Evolutionary conservation across 1,139 yeast genomes (phyloP).

Genomic region (Lodderomyces orthopsilosis): DNA sequence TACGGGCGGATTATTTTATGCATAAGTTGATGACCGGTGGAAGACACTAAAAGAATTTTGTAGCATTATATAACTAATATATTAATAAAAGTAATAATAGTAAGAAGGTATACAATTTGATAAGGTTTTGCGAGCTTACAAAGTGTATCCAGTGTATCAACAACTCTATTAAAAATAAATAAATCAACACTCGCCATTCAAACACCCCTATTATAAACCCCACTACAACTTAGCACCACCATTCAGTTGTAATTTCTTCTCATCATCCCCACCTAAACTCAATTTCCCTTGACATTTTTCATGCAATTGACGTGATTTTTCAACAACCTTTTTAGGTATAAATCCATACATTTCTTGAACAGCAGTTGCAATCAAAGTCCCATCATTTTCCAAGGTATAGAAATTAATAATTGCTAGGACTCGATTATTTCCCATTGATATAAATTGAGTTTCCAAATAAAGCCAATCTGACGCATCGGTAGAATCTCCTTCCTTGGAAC

Average conservation of each 20-base stretch:
- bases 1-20: slow-evolving; percentile 29
- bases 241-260: neutral
- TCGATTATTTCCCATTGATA: slow-evolving; percentile 33
- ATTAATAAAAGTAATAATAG: neutral
- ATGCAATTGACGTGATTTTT: slow-evolving; percentile 14
- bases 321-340: slow-evolving; percentile 23
- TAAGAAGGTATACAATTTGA: too few relatives aligned
- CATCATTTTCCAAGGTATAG: slow-evolving; percentile 22
- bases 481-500: neutral
- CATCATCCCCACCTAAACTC: neutral
- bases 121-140: too few relatives aligned
- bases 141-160: too few relatives aligned
- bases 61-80: neutral
- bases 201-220: too few relatives aligned
- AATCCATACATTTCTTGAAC: slow-evolving; percentile 37
- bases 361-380: slow-evolving; percentile 27
- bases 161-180: neutral
- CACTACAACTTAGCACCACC: neutral
- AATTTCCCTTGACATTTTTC: neutral
- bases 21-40: slow-evolving; percentile 15
- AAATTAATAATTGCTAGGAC: slow-evolving; percentile 26
- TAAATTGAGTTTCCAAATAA: slow-evolving; percentile 35
- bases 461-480: slow-evolving; percentile 31
- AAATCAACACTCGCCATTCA: too few relatives aligned
- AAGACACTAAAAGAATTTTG: neutral